Evolutionary conservation across 2,329 filamentous ascomycete species (phyloP).

Genomic region (Fusarium xyrophilum): DNA sequence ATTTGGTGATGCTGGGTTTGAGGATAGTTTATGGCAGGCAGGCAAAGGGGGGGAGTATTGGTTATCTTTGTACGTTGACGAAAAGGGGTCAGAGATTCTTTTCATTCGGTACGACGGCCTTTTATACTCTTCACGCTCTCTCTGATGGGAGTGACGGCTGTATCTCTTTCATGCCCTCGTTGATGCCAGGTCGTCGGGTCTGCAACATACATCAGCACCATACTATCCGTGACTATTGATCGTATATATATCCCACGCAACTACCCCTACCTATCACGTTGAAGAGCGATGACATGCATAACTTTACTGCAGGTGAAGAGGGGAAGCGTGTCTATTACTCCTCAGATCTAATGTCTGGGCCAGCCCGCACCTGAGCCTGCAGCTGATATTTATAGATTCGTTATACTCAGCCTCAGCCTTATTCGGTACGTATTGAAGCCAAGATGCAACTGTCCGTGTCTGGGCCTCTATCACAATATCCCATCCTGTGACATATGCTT

Average conservation of each 20-base stretch:
- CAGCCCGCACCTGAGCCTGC: neutral
- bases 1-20: constrained; percentile 7
- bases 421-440: neutral
- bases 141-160: constrained; percentile 11
- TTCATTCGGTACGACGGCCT: constrained; percentile 11
- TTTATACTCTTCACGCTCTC: constrained; percentile 4
- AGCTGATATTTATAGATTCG: neutral
- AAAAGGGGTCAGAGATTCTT: constrained; percentile 14
- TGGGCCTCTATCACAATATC: neutral
- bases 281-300: neutral
- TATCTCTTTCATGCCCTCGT: constrained; percentile 6
- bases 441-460: neutral
- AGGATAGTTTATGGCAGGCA: neutral
- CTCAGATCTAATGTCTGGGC: neutral
- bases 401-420: constrained; percentile 2
- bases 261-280: neutral
- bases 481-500: neutral
- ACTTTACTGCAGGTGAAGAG: neutral
- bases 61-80: constrained; percentile 30
- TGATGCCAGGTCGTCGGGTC: neutral
- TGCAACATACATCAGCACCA: constrained; percentile 8
- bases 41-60: constrained; percentile 35
- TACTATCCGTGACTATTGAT: neutral
- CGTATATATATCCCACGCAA: neutral
- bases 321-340: neutral